Evolutionary conservation across 768 basidiomycete genomes (phyloP).

Genomic region (Trametopsis cervina): DNA sequence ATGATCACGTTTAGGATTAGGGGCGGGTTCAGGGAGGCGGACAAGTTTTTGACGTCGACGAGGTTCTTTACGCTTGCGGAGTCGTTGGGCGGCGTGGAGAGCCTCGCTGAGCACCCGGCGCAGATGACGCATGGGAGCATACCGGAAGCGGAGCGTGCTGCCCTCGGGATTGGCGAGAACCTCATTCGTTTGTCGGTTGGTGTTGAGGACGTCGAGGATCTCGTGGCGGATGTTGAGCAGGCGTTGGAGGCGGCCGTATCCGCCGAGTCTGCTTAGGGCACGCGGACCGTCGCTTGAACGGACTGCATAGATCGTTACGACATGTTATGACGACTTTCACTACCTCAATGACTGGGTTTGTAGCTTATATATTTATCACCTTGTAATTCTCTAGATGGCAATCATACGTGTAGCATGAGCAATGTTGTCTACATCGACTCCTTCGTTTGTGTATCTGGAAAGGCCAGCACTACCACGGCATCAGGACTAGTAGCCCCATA

Average conservation of each 20-base stretch:
- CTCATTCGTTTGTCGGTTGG: conserved; percentile 81
- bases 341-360: no score
- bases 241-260: conserved; percentile 44
- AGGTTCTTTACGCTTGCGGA: conserved; percentile 79
- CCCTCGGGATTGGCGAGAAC: conserved; percentile 72
- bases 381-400: no score
- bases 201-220: conserved; percentile 81
- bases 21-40: conserved; percentile 46
- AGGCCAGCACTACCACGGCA: no score
- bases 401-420: no score
- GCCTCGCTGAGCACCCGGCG: conserved; percentile 79
- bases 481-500: no score
- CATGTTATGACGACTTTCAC: no score
- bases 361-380: no score
- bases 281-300: no score
- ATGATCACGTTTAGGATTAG: conserved; percentile 74
- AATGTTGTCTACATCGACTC: no score
- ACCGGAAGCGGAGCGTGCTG: conserved; percentile 56
- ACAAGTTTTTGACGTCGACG: conserved; percentile 58
- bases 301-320: no score
- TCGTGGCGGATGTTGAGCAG: conserved; percentile 63
- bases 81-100: conserved; percentile 89
- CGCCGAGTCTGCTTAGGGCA: background rate
- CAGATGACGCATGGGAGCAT: conserved; percentile 86
- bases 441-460: no score